Base-by-base conservation (phyloP, 129 eudicot species). In the Pulicaria dysenterica region DNA sequence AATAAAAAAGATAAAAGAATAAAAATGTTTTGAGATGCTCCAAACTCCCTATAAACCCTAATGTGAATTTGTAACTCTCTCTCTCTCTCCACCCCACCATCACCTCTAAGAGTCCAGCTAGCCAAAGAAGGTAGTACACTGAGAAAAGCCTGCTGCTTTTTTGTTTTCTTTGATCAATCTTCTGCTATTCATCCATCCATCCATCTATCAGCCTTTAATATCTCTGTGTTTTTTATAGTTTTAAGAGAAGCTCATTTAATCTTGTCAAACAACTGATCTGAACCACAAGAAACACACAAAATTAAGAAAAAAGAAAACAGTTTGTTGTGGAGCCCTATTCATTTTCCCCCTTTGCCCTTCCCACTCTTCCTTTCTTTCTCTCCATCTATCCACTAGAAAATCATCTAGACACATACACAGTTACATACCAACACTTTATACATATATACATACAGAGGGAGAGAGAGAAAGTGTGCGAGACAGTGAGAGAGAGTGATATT, bases 241-340 rank as follows among this genome's bases (percentile, higher is more conserved):
- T 16, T 41, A 42, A 40, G 37, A 16, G 50, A 24, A 4, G 19
- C 66, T 53, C 47, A 55, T 64, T 54, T 64, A 64, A 48, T 51
- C 46, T 58, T 51, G 61, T 61, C 61, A 73, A 73, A 60, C 72
- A 41, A 49, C 78, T 73, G 48, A 14, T 73, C 47, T 73, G 9
- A 73, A 34, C 69, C 49, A 73, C 57, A 51, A 73, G 3, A 17
- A 24, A 44, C 67, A 42, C 66, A 24, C 11, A 14, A 73, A 14
- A 14, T 5, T 15, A 53, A 19, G 2, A 24, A 9, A 16, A 61
- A 16, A 38, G 9, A 73, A 62, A 62, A 64, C 36, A 48, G 58
- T 64, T 62, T 55, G 12, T 16, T 74, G 79, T 74, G 79, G 79
- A 74, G 79, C 79, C 73, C 79, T 74, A 64, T 64, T 19, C 79